Conservation (phyloP, 371 early-diverging fungal species). For the Mortierella sp. region DNA sequence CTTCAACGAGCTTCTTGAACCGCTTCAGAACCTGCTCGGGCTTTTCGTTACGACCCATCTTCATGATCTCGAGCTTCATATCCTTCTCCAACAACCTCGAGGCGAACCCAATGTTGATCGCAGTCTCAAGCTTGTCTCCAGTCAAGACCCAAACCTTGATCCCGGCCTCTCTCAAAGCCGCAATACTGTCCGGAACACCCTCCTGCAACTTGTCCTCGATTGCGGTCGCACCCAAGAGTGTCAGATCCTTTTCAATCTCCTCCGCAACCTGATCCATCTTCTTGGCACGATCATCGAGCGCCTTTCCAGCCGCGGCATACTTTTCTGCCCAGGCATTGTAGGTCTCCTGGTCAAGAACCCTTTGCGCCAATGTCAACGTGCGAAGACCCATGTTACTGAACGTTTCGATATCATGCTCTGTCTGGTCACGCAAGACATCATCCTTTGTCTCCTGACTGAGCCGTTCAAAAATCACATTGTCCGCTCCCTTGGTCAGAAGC, state of each 20-base stretch:
- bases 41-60: slow-evolving; percentile 59
- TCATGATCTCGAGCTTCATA: slow-evolving; percentile 80
- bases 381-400: slow-evolving; percentile 75
- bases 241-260: slow-evolving; percentile 82
- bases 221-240: slow-evolving; percentile 93
- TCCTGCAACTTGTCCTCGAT: slow-evolving; percentile 99
- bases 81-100: slow-evolving; percentile 81
- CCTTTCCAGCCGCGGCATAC: slow-evolving; percentile 77
- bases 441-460: slow-evolving; percentile 59
- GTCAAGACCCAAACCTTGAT: slow-evolving; percentile 99
- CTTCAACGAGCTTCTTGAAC: slow-evolving; percentile 59
- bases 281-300: slow-evolving; percentile 80
- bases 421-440: slow-evolving; percentile 61
- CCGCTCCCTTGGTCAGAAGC: slow-evolving; percentile 97
- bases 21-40: slow-evolving; percentile 57
- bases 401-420: slow-evolving; percentile 72
- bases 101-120: slow-evolving; percentile 97
- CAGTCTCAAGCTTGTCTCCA: slow-evolving; percentile 99
- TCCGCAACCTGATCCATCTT: slow-evolving; percentile 79
- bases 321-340: slow-evolving; percentile 77
- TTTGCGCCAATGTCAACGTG: slow-evolving; percentile 89
- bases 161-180: slow-evolving; percentile 86
- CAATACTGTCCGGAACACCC: slow-evolving; percentile 94
- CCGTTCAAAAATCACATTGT: slow-evolving; percentile 89
- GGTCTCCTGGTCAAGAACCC: slow-evolving; percentile 68